Conservation (phyloP, 2,329 filamentous ascomycete genomes). For the Cercospora janseana region DNA sequence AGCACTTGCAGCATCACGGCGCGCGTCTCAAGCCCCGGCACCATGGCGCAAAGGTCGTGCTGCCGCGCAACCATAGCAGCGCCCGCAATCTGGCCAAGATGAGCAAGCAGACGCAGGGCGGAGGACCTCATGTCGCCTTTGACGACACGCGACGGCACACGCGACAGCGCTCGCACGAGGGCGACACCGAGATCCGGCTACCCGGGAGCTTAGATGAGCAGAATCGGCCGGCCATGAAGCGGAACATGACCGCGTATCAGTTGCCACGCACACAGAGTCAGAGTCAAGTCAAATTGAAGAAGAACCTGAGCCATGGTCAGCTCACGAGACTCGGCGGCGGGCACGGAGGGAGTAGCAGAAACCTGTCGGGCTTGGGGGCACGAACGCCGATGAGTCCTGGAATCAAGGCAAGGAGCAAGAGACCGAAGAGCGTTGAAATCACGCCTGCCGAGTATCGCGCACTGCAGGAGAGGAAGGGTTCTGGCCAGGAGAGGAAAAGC, state of each 20-base stretch:
- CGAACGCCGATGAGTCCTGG: slow-evolving; percentile 32
- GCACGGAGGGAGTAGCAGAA: slow-evolving; percentile 36
- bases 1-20: slow-evolving; percentile 29
- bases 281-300: slow-evolving; percentile 38
- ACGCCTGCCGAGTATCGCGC: slow-evolving; percentile 9
- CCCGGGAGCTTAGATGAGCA: slow-evolving; percentile 36
- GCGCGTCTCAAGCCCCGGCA: slow-evolving; percentile 28
- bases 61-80: slow-evolving; percentile 37
- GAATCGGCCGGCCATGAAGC: slow-evolving; percentile 30
- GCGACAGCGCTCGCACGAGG: slow-evolving; percentile 34
- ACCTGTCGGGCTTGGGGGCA: slow-evolving; percentile 31
- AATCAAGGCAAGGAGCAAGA: slow-evolving; percentile 33
- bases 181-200: slow-evolving; percentile 37
- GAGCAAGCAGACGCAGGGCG: slow-evolving; percentile 15
- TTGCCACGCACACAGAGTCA: slow-evolving; percentile 32
- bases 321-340: slow-evolving; percentile 42
- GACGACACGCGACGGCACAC: slow-evolving; percentile 30
- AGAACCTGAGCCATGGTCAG: slow-evolving; percentile 47
- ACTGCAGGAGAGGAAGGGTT: slow-evolving; percentile 11
- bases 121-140: slow-evolving; percentile 7
- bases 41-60: slow-evolving; percentile 31
- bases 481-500: slow-evolving; percentile 16
- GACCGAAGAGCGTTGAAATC: slow-evolving; percentile 35
- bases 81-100: slow-evolving; percentile 35
- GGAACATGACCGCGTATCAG: slow-evolving; percentile 36